These are phyloP conservation scores for Chimonanthus salicifolius DNA, from an alignment of 164 flowering plant genomes.

Conservation along the genomic window DNA sequence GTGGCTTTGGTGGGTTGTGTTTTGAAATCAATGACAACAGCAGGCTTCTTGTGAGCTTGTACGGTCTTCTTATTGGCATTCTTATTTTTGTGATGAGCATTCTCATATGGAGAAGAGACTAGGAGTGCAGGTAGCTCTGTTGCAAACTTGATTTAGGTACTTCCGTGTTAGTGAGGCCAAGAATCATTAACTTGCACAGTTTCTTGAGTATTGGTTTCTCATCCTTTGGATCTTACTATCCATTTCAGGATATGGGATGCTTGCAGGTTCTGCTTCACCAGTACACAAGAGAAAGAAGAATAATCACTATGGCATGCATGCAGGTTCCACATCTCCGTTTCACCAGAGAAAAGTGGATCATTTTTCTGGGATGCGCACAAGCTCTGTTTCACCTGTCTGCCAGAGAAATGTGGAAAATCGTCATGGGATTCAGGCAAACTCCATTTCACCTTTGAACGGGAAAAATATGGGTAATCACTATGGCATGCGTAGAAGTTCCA, in stretches of 20 bases:
- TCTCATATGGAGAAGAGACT: constrained; percentile 21
- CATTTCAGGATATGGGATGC: constrained; percentile 74
- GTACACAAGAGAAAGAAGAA: constrained; percentile 45
- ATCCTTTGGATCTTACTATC: constrained; percentile 22
- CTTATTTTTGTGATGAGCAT: constrained; percentile 18
- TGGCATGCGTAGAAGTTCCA: too few species aligned
- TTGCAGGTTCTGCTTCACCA: constrained; percentile 81
- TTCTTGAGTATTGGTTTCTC: constrained; percentile 7
- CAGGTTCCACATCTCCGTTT: constrained; percentile 75
- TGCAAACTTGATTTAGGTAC: constrained; percentile 17
- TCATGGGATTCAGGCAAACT: constrained; percentile 55
- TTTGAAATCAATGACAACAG: constrained; percentile 19
- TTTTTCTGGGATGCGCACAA: constrained; percentile 56
- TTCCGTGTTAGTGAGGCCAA: constrained; percentile 12
- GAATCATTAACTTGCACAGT: constrained; percentile 9
- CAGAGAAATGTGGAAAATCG: constrained; percentile 33
- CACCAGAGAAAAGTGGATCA: constrained; percentile 43
- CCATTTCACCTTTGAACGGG: constrained; percentile 49
- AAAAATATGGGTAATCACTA: too few species aligned
- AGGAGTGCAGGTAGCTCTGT: constrained; percentile 20
- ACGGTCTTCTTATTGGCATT: constrained; percentile 12
- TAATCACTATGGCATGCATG: constrained; percentile 56
- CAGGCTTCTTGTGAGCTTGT: constrained; percentile 15
- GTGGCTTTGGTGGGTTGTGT: constrained; percentile 5
- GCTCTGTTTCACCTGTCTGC: constrained; percentile 70